Percentiles rank a stretch among this genome's conserved stretches.
phyloP scores from a whole-genome alignment of 2,329 filamentous ascomycete genomes.

The Pestalotiopsis sp. region DNA sequence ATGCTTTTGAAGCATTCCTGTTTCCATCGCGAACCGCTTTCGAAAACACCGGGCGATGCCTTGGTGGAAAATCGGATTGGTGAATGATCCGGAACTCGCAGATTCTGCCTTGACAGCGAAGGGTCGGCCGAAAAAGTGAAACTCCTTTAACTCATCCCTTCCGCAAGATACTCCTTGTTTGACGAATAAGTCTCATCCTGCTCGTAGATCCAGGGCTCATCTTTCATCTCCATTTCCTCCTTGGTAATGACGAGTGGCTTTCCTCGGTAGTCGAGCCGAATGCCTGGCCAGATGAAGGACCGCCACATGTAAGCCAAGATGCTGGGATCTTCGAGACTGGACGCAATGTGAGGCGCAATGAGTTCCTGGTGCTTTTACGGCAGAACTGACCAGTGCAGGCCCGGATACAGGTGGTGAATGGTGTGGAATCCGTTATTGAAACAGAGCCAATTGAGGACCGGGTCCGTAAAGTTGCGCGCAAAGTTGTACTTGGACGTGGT shows the following conservation, averaged over 20 bases:
- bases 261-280: slow-evolving; percentile 16
- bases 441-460: slow-evolving; percentile 16
- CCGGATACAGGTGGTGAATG: slow-evolving; percentile 17
- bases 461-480: slow-evolving; percentile 17
- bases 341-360: slow-evolving; percentile 15
- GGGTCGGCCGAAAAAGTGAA: neutral
- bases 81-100: neutral
- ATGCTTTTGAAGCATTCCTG: neutral
- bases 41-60: neutral
- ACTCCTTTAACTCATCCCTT: slow-evolving; percentile 12
- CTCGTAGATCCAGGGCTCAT: slow-evolving; percentile 18
- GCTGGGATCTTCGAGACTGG: slow-evolving; percentile 16
- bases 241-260: slow-evolving; percentile 15
- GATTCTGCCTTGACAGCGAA: neutral
- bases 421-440: slow-evolving; percentile 19
- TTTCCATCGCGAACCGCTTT: neutral
- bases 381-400: slow-evolving; percentile 17
- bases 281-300: slow-evolving; percentile 15
- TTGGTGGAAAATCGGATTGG: too few species aligned
- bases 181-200: slow-evolving; percentile 16
- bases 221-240: slow-evolving; percentile 17
- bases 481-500: slow-evolving; percentile 17
- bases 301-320: slow-evolving; percentile 19
- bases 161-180: slow-evolving; percentile 15
- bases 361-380: slow-evolving; percentile 18